Base-by-base conservation (phyloP, 176 grass and related monocot genomes). In the Carex scoparia region DNA sequence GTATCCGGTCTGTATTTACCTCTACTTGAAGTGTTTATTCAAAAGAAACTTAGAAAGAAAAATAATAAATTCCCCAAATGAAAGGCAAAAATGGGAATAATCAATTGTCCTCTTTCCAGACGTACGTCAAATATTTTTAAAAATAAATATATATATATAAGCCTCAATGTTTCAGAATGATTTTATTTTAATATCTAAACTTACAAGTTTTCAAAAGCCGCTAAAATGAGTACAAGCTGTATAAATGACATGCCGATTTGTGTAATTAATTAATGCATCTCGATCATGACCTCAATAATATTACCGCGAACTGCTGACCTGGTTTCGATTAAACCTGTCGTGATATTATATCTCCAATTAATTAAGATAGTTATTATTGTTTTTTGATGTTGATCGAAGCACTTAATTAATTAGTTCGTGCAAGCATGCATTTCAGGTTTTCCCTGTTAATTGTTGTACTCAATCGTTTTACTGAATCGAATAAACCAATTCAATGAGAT, bases 371-470 rank as follows among this genome's bases (percentile, higher is more conserved):
- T 7, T 57, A 19, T 56, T 79, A 33, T 79, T 79, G 3, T 79
- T 79, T 72, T 79, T 58, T 37, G 1, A 60, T 79, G 23, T 33
- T 64, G 10, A 28, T 33, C 48, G 10, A 28, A 65, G 37, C 5
- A 16, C 57, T 62, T 16, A 28, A 81, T 65, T 27, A 38, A 4
- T 40, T 19, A 68, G 5, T 53, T 83, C 62, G 81, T 83, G 81
- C 81, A 83, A 67, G 81, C 61, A 83, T 53, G 81, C 61, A 83
- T 53, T 62, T 82, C 80, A n/a, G 23, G 10, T 65, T 13, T 63
- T 46, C 42, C 44, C 59, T 13, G 16, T 35, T 35, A 35, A 9
- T 46, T 1, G 61, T 68, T 19, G 42, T 42, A 83, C 62, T 23
- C 23, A 23, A 23, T 83, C 61, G 62, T 83, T 37, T 27, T 68